phyloP scores from a whole-genome alignment of 1,284 basidiomycete genomes.

The Schizophyllum amplum region DNA sequence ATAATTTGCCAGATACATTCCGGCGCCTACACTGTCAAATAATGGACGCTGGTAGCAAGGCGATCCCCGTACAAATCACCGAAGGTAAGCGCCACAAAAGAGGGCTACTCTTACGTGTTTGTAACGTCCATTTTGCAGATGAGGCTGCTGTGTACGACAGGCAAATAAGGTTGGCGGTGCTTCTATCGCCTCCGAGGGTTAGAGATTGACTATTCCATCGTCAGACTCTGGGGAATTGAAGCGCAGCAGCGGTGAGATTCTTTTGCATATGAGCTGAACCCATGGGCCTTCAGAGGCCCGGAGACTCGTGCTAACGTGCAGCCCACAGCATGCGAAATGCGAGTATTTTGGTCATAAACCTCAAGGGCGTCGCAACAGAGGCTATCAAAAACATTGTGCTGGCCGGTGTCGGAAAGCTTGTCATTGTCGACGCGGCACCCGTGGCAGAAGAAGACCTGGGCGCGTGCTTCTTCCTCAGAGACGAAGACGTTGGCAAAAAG shows the following conservation, averaged over 20 bases:
- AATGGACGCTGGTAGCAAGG: constrained; percentile 19
- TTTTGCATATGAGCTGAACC: constrained; percentile 6
- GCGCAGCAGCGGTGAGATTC: constrained; percentile 81
- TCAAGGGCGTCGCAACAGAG: constrained; percentile 89
- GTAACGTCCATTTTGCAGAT: constrained; percentile 19
- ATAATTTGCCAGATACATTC: neutral
- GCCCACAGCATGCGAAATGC: constrained; percentile 82
- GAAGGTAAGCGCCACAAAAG: neutral
- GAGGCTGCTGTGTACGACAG: constrained; percentile 79
- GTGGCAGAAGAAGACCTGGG: constrained; percentile 79
- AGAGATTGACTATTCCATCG: neutral
- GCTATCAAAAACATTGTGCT: constrained; percentile 91
- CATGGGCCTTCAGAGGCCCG: constrained; percentile 7
- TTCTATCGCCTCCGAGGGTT: neutral
- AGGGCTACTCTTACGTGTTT: neutral
- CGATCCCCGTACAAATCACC: constrained; percentile 23
- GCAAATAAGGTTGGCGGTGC: constrained; percentile 55
- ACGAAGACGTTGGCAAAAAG: constrained; percentile 85
- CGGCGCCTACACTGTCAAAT: neutral
- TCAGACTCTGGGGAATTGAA: constrained; percentile 91
- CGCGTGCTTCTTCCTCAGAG: constrained; percentile 89
- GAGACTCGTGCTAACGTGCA: constrained; percentile 9
- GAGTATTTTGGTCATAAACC: constrained; percentile 77
- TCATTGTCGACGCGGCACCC: constrained; percentile 56
- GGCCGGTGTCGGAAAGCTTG: constrained; percentile 66